A percentile compares a stretch with the other conserved stretches of the same genome.
Conservation (phyloP, 768 basidiomycete genomes). For the Russula emetica region DNA sequence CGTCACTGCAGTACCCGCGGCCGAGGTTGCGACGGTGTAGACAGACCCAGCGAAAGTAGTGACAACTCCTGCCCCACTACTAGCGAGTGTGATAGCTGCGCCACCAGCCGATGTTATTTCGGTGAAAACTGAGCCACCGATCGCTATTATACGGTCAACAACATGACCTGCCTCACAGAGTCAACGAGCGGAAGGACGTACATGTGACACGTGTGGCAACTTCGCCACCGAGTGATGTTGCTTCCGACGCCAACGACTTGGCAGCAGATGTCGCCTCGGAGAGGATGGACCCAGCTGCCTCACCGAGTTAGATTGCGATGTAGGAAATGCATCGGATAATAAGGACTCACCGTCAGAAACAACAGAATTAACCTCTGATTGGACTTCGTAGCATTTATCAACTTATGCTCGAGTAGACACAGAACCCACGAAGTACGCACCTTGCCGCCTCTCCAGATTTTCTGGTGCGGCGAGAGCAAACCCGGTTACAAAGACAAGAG, state of each 20-base stretch:
- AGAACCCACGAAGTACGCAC: neutral
- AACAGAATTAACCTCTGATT: constrained; percentile 13
- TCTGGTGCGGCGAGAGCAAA: constrained; percentile 7
- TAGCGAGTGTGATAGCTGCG: constrained; percentile 23
- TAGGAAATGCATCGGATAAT: neutral
- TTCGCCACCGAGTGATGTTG: neutral
- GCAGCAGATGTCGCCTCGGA: constrained; percentile 4
- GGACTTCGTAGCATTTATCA: neutral
- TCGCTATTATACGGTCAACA: constrained; percentile 1
- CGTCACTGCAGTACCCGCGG: constrained; percentile 1
- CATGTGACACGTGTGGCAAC: constrained; percentile 23
- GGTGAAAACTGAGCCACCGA: constrained; percentile 22
- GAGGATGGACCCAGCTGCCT: constrained; percentile 19
- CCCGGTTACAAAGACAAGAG: neutral
- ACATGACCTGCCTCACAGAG: too few relatives aligned
- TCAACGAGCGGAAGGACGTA: neutral
- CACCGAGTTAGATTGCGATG: neutral
- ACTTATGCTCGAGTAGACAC: neutral
- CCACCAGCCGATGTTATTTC: constrained; percentile 26
- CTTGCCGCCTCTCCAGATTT: constrained; percentile 7
- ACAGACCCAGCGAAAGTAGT: constrained; percentile 26
- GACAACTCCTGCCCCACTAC: constrained; percentile 20
- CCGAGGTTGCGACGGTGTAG: constrained; percentile 24
- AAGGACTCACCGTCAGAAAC: constrained; percentile 11
- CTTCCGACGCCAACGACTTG: neutral